phyloP scores from a whole-genome alignment of 345 rosid genomes.

The Noccaea bulbosa region DNA sequence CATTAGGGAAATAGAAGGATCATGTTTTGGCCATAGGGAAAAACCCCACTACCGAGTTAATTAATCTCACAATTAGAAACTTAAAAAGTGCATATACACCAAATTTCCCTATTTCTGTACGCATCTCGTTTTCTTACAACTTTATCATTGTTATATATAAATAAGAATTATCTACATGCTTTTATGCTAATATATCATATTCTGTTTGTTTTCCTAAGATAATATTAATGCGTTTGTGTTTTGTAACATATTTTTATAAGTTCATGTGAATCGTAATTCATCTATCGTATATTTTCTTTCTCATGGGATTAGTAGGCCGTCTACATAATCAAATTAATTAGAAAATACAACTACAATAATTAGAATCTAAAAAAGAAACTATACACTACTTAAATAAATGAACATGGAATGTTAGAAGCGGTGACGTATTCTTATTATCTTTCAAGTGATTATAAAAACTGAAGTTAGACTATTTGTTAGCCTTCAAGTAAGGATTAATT shows the following conservation, averaged over 20 bases:
- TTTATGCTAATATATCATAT: background rate
- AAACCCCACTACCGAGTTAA: no score
- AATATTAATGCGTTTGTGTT: background rate
- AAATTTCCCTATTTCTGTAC: background rate
- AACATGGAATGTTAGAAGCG: conserved; percentile 32
- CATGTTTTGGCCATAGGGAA: background rate
- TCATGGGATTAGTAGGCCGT: background rate
- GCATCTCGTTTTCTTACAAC: conserved; percentile 2
- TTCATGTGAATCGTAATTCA: conserved; percentile 2
- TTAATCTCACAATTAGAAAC: no score
- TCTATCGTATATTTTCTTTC: background rate
- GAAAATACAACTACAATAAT: conserved; percentile 2
- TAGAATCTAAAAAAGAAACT: background rate
- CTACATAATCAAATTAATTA: background rate
- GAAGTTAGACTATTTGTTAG: conserved; percentile 15
- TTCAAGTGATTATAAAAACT: conserved; percentile 32
- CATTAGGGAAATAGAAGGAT: conserved; percentile 18
- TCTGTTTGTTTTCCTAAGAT: background rate
- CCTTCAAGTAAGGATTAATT: conserved; percentile 18
- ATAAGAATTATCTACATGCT: background rate
- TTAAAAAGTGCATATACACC: no score
- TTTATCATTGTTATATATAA: background rate
- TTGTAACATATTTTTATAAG: background rate
- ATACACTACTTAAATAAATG: conserved; percentile 8
- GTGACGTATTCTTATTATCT: conserved; percentile 25